These are phyloP conservation scores for Glycine tomentella DNA, from an alignment of 306 rosid species.

Conservation along the genomic window DNA sequence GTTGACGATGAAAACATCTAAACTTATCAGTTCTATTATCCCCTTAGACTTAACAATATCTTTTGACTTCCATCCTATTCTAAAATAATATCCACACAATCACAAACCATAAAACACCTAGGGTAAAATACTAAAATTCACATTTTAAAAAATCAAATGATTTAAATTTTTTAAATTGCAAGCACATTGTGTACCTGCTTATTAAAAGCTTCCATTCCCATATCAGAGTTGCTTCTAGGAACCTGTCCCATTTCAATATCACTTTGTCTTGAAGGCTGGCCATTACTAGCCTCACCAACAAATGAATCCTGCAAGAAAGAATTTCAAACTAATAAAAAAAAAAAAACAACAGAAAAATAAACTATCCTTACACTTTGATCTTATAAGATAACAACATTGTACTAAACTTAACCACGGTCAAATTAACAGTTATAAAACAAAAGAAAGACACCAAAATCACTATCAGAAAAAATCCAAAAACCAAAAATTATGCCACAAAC, in stretches of 20 bases:
- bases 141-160: slow-evolving; percentile 20
- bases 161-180: no score
- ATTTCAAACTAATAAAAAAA: background rate
- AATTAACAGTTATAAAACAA: slow-evolving; percentile 27
- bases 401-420: slow-evolving; percentile 26
- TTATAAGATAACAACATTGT: slow-evolving; percentile 26
- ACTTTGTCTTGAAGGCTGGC: slow-evolving; percentile 69
- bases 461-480: background rate
- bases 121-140: slow-evolving; percentile 10
- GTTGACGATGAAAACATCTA: background rate
- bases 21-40: background rate
- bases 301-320: slow-evolving; percentile 76
- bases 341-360: background rate
- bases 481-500: slow-evolving; percentile 11
- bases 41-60: slow-evolving; percentile 1
- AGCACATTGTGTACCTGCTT: slow-evolving; percentile 81
- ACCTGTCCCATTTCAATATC: slow-evolving; percentile 90
- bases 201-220: slow-evolving; percentile 82
- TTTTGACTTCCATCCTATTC: background rate
- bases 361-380: slow-evolving; percentile 30
- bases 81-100: slow-evolving; percentile 3
- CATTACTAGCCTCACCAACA: slow-evolving; percentile 61
- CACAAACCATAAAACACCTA: slow-evolving; percentile 8
- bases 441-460: slow-evolving; percentile 5
- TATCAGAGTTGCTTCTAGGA: slow-evolving; percentile 56